These are phyloP conservation scores for Stevia rebaudiana DNA, from an alignment of 140 eudicot genomes.

Conservation along the genomic window DNA sequence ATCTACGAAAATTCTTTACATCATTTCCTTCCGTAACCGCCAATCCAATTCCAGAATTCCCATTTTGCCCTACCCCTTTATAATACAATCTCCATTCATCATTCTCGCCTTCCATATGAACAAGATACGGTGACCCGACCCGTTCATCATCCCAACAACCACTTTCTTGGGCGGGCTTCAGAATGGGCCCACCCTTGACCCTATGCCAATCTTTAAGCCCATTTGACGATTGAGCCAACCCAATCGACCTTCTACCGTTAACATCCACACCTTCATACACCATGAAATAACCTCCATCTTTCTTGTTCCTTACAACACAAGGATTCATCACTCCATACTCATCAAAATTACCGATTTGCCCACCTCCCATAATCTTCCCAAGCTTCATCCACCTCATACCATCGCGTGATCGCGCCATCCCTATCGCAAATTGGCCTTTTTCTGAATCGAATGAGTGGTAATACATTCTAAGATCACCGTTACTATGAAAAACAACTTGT, in stretches of 20 bases:
- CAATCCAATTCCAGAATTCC: slow-evolving; percentile 71
- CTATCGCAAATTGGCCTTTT: slow-evolving; percentile 48
- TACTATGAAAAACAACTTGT: slow-evolving; percentile 65
- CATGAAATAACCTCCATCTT: slow-evolving; percentile 81
- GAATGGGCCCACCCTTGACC: slow-evolving; percentile 40
- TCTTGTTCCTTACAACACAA: slow-evolving; percentile 50
- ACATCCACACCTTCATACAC: slow-evolving; percentile 84
- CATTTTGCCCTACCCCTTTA: slow-evolving; percentile 53
- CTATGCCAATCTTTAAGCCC: slow-evolving; percentile 72
- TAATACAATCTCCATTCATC: slow-evolving; percentile 94
- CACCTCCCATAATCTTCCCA: slow-evolving; percentile 68
- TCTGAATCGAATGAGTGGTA: slow-evolving; percentile 72
- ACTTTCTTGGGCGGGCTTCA: slow-evolving; percentile 35
- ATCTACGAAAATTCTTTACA: slow-evolving; percentile 42
- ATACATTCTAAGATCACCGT: slow-evolving; percentile 81
- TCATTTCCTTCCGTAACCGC: slow-evolving; percentile 65
- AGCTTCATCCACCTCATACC: slow-evolving; percentile 85
- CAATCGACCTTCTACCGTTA: slow-evolving; percentile 60
- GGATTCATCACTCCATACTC: slow-evolving; percentile 66
- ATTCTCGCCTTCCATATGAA: slow-evolving; percentile 78
- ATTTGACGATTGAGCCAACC: slow-evolving; percentile 60
- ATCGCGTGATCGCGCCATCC: slow-evolving; percentile 85
- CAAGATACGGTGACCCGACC: slow-evolving; percentile 80
- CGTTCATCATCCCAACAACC: slow-evolving; percentile 69
- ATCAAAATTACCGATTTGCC: slow-evolving; percentile 45